Evolutionary conservation across 106 monocot genomes (phyloP), one percentile per base, ranked within the genome.

Genomic region (Acorus gramineus): DNA sequence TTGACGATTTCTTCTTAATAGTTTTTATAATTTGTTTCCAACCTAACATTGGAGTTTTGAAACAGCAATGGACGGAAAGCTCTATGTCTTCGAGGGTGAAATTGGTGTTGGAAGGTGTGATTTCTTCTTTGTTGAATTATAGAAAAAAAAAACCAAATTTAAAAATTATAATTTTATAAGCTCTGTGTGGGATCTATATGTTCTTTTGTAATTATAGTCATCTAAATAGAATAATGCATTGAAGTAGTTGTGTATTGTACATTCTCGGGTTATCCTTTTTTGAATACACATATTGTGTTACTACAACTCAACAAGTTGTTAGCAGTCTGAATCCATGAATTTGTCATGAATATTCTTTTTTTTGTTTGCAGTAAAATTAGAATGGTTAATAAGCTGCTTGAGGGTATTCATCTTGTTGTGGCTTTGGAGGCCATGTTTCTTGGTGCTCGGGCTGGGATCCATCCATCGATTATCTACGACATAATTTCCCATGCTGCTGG

Each of bases 401-500:
- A 90, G 73, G 75, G 85, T 45, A 87, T 96, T 81, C 95, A 96
- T 77, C 64, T 96, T 70, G 76, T 81, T 78, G 80, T 81, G 64
- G 71, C 95, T 63, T 68, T 96, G 60, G 95, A 96, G 74, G 90
- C 95, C 53, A 83, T 84, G 60, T 96, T 82, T 69, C 80, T 96
- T 52, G 95, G 95, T 66, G 80, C 79, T 74, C 65, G 80, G 45
- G 85, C 85, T 67, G 90, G 90, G 11, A 71, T 90, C 72, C 95
- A 96, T 71, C 95, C 95, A 61, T 72, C 60, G 49, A 87, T 96
- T 75, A 68, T 96, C 28, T 96, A 87, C 79, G 79, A 96, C 46
- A 96, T 96, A 69, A 87, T 96, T 60, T 87, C 90, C 48, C 87
- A 90, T 85, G 95, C 95, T 80, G 95, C 90, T 70, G 95, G 95